These are phyloP conservation scores for Isabelozyma heimii DNA, from an alignment of 805 yeast species.

Conservation along the genomic window DNA sequence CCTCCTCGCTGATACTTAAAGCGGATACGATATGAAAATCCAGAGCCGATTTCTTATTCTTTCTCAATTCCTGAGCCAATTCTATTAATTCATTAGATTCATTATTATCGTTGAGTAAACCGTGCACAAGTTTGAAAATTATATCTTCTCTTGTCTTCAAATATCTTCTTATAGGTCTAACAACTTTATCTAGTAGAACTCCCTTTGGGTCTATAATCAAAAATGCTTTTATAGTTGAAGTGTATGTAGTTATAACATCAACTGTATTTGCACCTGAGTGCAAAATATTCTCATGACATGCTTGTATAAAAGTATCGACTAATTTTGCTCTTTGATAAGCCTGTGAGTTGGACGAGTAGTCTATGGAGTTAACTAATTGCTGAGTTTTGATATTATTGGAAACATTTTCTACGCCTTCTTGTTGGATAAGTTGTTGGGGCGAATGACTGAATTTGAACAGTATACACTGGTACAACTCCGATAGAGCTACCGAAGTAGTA, in stretches of 20 bases:
- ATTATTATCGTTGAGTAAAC: slow-evolving; percentile 52
- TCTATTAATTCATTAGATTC: slow-evolving; percentile 46
- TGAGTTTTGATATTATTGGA: slow-evolving; percentile 2
- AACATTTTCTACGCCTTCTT: neutral
- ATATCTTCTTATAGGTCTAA: slow-evolving; percentile 71
- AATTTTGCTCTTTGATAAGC: slow-evolving; percentile 48
- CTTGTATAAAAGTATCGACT: slow-evolving; percentile 47
- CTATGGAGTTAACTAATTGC: slow-evolving; percentile 9
- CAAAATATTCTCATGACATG: slow-evolving; percentile 48
- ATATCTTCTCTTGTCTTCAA: slow-evolving; percentile 74
- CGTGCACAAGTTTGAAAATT: slow-evolving; percentile 64
- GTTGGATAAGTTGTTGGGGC: neutral
- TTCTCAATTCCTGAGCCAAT: slow-evolving; percentile 52
- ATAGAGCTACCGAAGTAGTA: slow-evolving; percentile 46
- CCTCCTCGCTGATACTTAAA: neutral
- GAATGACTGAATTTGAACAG: slow-evolving; percentile 19
- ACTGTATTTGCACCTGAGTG: slow-evolving; percentile 82
- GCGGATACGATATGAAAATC: slow-evolving; percentile 4
- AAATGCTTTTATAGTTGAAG: slow-evolving; percentile 69
- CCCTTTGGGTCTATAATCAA: slow-evolving; percentile 83
- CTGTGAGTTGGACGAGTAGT: slow-evolving; percentile 18
- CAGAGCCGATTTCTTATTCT: slow-evolving; percentile 12
- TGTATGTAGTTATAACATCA: slow-evolving; percentile 66
- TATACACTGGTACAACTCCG: slow-evolving; percentile 57
- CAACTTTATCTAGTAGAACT: slow-evolving; percentile 72